A percentile compares a stretch with the other conserved stretches of the same genome.
These are phyloP conservation scores for Hypoxylon fragiforme DNA, from an alignment of 495 filamentous ascomycete species.

Conservation along the genomic window DNA sequence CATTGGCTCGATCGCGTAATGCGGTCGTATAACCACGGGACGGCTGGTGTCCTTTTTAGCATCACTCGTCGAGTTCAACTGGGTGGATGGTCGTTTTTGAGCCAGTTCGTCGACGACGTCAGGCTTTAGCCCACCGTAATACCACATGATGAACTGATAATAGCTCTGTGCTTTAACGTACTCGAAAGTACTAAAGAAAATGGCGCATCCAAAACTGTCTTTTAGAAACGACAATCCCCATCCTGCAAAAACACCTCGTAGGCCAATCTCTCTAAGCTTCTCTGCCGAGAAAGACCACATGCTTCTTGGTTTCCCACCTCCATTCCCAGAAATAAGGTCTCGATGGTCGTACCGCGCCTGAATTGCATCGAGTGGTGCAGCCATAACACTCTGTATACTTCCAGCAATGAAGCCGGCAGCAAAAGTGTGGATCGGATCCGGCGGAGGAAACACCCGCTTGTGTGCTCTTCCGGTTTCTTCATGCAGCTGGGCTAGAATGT, in stretches of 20 bases:
- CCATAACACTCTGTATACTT: slow-evolving; percentile 74
- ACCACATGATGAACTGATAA: slow-evolving; percentile 76
- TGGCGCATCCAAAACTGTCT: slow-evolving; percentile 77
- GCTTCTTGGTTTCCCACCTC: slow-evolving; percentile 58
- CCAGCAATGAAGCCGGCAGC: slow-evolving; percentile 78
- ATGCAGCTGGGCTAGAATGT: slow-evolving; percentile 72
- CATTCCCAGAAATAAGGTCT: slow-evolving; percentile 65
- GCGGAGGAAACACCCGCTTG: slow-evolving; percentile 77
- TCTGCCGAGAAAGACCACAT: slow-evolving; percentile 80
- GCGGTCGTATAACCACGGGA: slow-evolving; percentile 70
- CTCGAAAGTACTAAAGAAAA: slow-evolving; percentile 88
- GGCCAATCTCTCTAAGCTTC: slow-evolving; percentile 77
- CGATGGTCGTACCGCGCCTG: slow-evolving; percentile 75
- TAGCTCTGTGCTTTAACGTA: slow-evolving; percentile 84
- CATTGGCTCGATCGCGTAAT: slow-evolving; percentile 81
- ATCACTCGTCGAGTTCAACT: slow-evolving; percentile 2
- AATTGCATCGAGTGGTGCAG: slow-evolving; percentile 86
- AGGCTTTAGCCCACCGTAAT: slow-evolving; percentile 65
- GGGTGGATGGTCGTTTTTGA: slow-evolving; percentile 40
- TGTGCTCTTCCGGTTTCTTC: slow-evolving; percentile 67
- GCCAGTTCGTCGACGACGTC: slow-evolving; percentile 48
- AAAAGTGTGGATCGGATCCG: slow-evolving; percentile 66
- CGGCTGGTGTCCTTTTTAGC: slow-evolving; percentile 22
- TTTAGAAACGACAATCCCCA: slow-evolving; percentile 78
- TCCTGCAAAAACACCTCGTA: slow-evolving; percentile 80